Base-by-base conservation (phyloP, 2,329 filamentous ascomycete species). In the Ophiostoma tasmaniense region DNA sequence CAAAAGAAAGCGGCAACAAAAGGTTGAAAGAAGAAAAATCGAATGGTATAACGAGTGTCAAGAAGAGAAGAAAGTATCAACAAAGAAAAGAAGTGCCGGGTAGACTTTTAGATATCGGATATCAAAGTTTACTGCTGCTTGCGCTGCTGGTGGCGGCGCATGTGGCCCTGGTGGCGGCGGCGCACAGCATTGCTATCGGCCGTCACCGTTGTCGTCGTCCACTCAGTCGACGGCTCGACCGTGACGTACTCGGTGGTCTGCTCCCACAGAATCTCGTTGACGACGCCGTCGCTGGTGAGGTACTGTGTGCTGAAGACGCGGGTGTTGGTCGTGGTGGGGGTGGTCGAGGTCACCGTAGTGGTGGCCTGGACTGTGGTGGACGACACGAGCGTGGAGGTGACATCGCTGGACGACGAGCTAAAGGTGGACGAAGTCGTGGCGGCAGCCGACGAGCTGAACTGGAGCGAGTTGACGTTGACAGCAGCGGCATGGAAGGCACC, bases 261-360 rank as follows among this genome's bases (percentile, higher is more conserved):
- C 67, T 84, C 82, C 82, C 84, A 86, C 14, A 87, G 76, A 28
- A 89, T 81, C 77, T 88, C 83, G 71, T 80, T 81, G 14, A 89
- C 83, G 7, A 81, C 73, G 62, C 80, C 79, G 67, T 81, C 81
- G 10, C 78, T 78, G 22, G 85, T 87, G 64, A 83, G 71, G 71
- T 81, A 87, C 72, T 86, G 76, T 5, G 85, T 89, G 75, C 82
- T 84, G 71, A 80, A 75, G 72, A 81, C 78, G 68, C 77, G 74
- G 70, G 22, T 35, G 50, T 73, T 69, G 4, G 75, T 73, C 6
- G 76, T 67, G 3, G 76, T 69, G 2, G 39, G 75, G 3, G 75
- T 76, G 4, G 75, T 74, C n/a, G 73, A 67, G 50, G 50, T 55
- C 50, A 55, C 50, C 1, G 62, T 64, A n/a, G 64, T 65, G 7